Evolutionary conservation across 179 eudicot genomes (phyloP).

Genomic region (Patellifolia procumbens): DNA sequence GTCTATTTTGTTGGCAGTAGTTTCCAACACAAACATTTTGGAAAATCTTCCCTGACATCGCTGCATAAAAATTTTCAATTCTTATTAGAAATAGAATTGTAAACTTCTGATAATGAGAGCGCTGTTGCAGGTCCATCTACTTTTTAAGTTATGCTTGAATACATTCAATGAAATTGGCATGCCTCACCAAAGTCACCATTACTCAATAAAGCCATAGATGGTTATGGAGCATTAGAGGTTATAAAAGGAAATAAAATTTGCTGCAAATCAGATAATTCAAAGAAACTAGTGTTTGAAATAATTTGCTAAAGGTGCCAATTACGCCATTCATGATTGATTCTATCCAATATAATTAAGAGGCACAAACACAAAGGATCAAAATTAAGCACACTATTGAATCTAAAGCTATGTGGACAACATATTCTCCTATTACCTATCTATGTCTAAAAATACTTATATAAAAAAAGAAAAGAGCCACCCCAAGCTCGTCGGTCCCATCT

Average conservation of each 20-base stretch:
- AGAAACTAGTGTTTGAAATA: neutral
- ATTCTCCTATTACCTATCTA: neutral
- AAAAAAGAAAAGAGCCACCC: neutral
- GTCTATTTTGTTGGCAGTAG: slow-evolving; percentile 79
- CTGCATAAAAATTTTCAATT: slow-evolving; percentile 81
- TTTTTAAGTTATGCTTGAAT: neutral
- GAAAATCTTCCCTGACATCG: slow-evolving; percentile 77
- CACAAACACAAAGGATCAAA: slow-evolving; percentile 2
- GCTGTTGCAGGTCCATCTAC: slow-evolving; percentile 6
- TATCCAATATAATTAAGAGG: neutral
- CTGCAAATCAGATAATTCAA: neutral
- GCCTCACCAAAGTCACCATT: neutral
- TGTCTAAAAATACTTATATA: neutral
- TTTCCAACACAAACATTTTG: slow-evolving; percentile 74
- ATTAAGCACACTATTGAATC: neutral
- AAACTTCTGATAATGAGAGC: slow-evolving; percentile 9
- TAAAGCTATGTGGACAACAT: neutral
- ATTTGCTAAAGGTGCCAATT: neutral
- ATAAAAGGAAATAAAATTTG: neutral
- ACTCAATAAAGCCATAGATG: neutral
- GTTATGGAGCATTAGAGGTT: neutral
- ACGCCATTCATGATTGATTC: neutral
- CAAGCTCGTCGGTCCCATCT: neutral
- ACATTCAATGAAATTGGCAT: neutral
- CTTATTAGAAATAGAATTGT: slow-evolving; percentile 49